Conservation (phyloP, 23 red algal species). For the Gracilaria domingensis region DNA sequence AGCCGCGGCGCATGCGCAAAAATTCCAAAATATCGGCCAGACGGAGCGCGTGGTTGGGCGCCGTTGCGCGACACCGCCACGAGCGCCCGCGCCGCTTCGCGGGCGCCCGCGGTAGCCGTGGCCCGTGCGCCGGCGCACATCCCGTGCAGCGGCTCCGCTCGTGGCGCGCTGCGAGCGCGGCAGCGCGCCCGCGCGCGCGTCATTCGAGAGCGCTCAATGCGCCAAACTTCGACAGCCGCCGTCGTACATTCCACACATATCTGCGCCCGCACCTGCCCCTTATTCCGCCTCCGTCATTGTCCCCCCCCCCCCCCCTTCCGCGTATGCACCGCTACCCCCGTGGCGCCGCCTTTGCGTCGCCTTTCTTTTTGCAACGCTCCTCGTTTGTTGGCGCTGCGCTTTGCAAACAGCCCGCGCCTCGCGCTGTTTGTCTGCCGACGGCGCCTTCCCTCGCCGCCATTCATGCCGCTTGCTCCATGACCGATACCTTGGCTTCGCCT, state of each 20-base stretch:
- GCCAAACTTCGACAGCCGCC: not conserved
- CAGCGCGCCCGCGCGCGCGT: not conserved
- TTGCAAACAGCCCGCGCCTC: not conserved
- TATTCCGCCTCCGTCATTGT: not conserved
- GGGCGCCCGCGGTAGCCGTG: not conserved
- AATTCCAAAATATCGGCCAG: not conserved
- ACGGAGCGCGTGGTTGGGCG: not conserved
- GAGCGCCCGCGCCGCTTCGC: too few species aligned
- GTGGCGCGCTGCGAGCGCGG: not conserved
- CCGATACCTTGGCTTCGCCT: not conserved
- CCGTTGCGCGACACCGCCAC: too few species aligned
- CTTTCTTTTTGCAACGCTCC: not conserved
- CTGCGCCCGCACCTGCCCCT: not conserved
- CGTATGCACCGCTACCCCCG: not conserved
- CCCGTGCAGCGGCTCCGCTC: not conserved
- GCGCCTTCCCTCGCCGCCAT: not conserved
- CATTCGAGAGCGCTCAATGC: not conserved
- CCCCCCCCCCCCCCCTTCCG: not conserved
- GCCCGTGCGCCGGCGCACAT: not conserved
- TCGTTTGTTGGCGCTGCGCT: not conserved
- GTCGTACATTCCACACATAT: not conserved
- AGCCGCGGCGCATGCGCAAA: not conserved
- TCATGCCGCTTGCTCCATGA: slow-evolving; percentile 18
- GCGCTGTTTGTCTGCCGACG: not conserved
- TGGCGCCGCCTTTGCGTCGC: slow-evolving; percentile 8